phyloP scores from a whole-genome alignment of 75 land plant genomes.

The Picea sitchensis region DNA sequence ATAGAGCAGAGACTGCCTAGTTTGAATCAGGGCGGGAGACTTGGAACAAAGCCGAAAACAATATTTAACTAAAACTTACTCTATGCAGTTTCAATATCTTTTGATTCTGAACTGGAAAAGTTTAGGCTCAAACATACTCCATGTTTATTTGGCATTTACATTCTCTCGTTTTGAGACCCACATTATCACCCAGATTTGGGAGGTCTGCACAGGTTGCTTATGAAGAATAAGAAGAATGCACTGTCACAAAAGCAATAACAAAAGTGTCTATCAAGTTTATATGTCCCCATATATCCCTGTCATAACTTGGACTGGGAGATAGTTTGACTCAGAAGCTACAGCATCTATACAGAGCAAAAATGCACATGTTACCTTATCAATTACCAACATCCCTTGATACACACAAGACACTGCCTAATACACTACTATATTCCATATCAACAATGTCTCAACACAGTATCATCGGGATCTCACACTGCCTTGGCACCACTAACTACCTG shows the following conservation, averaged over 20 bases:
- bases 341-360: neutral
- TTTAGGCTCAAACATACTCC: too few relatives aligned
- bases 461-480: neutral
- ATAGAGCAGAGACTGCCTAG: neutral
- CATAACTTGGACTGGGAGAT: neutral
- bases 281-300: neutral
- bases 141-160: too few relatives aligned
- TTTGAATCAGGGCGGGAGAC: neutral
- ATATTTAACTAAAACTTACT: neutral
- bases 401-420: neutral
- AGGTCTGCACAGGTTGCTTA: too few relatives aligned
- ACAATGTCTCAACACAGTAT: neutral
- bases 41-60: neutral
- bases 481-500: neutral
- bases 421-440: neutral
- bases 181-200: too few relatives aligned
- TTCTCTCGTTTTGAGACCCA: neutral
- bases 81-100: neutral
- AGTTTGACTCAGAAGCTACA: neutral
- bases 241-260: neutral
- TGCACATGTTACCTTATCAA: neutral
- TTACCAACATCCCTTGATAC: neutral
- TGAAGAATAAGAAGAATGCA: neutral
- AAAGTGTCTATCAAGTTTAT: neutral
- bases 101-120: neutral